Evolutionary conservation across 148 eudicot genomes (phyloP).

Genomic region (Cornus suecica): DNA sequence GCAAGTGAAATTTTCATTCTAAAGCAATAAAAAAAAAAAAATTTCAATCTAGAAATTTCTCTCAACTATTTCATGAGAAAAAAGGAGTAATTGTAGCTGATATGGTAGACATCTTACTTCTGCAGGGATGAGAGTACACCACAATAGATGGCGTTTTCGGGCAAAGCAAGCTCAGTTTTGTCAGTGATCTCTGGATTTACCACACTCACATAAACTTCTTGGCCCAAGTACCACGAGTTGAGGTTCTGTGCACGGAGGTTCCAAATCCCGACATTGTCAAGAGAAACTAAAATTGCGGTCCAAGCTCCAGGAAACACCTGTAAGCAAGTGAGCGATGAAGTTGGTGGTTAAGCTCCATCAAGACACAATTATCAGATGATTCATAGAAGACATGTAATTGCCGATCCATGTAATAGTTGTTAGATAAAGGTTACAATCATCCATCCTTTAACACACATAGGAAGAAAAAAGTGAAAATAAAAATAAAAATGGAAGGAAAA

Average conservation of each 20-base stretch:
- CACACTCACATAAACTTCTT: conserved; percentile 79
- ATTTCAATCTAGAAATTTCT: not conserved
- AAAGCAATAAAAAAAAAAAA: not conserved
- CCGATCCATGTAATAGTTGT: not conserved
- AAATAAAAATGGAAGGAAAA: no score
- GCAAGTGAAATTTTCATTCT: not conserved
- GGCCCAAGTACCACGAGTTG: conserved; percentile 89
- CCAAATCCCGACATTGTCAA: conserved; percentile 96
- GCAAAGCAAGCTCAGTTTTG: conserved; percentile 56
- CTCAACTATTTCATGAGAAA: not conserved
- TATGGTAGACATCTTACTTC: conserved; percentile 42
- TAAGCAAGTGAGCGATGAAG: conserved; percentile 3
- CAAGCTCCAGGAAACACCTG: conserved; percentile 98
- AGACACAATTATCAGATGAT: not conserved
- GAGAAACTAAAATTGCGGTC: conserved; percentile 91
- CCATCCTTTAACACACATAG: no score
- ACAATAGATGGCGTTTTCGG: conserved; percentile 76
- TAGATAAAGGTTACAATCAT: no score
- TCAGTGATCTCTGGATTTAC: conserved; percentile 63
- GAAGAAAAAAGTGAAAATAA: no score
- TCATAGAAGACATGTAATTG: not conserved
- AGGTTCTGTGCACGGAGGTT: conserved; percentile 86
- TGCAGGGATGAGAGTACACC: conserved; percentile 71
- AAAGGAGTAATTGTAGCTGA: not conserved
- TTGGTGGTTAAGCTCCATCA: not conserved